A percentile compares a stretch with the other conserved stretches of the same genome.
These are phyloP conservation scores for Anaeromyces robustus DNA, from an alignment of 192 early-diverging fungal genomes.

Conservation along the genomic window DNA sequence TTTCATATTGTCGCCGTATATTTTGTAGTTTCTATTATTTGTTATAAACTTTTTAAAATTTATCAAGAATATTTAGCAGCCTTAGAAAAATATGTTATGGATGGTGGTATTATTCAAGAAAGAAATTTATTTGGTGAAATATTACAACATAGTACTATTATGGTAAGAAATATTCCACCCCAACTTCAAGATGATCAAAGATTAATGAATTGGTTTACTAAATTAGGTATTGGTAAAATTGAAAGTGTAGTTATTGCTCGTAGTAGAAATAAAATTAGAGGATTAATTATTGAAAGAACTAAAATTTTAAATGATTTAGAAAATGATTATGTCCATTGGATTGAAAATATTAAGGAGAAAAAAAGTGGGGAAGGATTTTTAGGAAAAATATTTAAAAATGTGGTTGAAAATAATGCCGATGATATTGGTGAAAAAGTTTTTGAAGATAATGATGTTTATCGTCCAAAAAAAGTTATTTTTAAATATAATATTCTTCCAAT, in stretches of 20 bases:
- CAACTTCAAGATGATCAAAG: slow-evolving; percentile 18
- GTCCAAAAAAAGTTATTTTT: not conserved
- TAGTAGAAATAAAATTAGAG: not conserved
- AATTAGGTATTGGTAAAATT: slow-evolving; percentile 24
- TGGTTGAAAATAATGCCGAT: not conserved
- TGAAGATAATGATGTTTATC: not conserved
- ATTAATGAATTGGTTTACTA: slow-evolving; percentile 21
- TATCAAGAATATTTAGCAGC: not conserved
- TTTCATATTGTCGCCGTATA: not conserved
- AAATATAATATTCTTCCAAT: not conserved
- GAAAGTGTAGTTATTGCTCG: slow-evolving; percentile 16
- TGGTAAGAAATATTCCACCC: slow-evolving; percentile 26
- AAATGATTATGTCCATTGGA: not conserved
- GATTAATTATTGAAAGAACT: not conserved
- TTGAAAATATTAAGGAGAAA: not conserved
- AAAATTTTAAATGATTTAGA: not conserved
- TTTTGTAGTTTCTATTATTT: not conserved
- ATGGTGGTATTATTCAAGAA: not conserved
- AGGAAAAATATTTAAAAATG: not conserved
- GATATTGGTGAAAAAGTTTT: not conserved
- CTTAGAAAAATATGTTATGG: not conserved
- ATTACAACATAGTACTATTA: slow-evolving; percentile 23
- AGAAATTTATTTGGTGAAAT: slow-evolving; percentile 10
- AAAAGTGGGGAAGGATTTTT: not conserved
- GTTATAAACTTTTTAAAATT: not conserved